Conservation (phyloP, 768 basidiomycete species). For the Tricholoma furcatifolium region DNA sequence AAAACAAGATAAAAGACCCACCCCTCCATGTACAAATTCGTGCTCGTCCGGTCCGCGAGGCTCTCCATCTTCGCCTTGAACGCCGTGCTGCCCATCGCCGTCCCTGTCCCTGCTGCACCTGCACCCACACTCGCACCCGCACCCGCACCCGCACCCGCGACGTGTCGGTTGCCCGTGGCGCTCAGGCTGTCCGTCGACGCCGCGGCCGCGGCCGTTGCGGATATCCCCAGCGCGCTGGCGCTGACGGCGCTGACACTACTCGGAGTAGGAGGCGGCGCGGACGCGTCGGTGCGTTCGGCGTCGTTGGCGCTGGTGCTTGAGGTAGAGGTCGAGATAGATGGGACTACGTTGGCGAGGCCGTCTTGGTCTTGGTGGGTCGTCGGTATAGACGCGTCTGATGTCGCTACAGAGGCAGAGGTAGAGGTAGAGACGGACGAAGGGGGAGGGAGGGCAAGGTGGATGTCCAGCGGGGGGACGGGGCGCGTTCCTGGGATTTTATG, state of each 20-base stretch:
- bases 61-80: slow-evolving; percentile 85
- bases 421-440: too few species aligned
- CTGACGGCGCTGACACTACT: too few species aligned
- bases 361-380: too few species aligned
- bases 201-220: too few species aligned
- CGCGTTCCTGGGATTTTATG: slow-evolving; percentile 80
- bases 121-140: not conserved
- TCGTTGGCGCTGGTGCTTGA: too few species aligned
- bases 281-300: too few species aligned
- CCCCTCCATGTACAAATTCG: slow-evolving; percentile 84
- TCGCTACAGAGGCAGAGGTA: not conserved
- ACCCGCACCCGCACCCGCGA: not conserved
- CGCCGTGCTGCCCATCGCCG: slow-evolving; percentile 31
- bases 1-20: slow-evolving; percentile 17
- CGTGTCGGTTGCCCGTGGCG: too few species aligned
- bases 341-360: too few species aligned
- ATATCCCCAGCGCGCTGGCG: too few species aligned
- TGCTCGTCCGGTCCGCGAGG: slow-evolving; percentile 61
- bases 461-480: slow-evolving; percentile 5
- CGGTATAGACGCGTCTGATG: not conserved
- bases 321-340: slow-evolving; percentile 4
- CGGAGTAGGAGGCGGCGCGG: too few species aligned
- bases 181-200: too few species aligned
- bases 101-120: not conserved
- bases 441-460: too few species aligned